A percentile compares a stretch with the other conserved stretches of the same genome.
These are phyloP conservation scores for Elaphomyces granulatus DNA, from an alignment of 495 filamentous ascomycete species.

Conservation along the genomic window DNA sequence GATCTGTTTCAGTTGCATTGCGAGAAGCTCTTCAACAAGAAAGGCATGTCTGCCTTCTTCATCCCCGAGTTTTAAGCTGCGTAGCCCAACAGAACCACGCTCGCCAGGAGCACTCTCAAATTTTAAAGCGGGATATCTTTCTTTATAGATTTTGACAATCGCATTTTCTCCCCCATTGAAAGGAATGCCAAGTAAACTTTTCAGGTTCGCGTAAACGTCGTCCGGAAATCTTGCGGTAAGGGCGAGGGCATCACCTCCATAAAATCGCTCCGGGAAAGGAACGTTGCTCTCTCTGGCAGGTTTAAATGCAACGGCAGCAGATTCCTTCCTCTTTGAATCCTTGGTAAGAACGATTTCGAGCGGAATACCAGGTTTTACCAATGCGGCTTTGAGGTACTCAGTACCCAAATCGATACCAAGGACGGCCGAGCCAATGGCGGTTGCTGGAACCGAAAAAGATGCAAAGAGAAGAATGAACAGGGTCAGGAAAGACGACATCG, in stretches of 20 bases:
- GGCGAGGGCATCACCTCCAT: slow-evolving; percentile 81
- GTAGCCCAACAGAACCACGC: slow-evolving; percentile 60
- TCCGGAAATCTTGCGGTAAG: slow-evolving; percentile 76
- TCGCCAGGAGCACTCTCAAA: slow-evolving; percentile 31
- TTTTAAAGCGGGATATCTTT: slow-evolving; percentile 51
- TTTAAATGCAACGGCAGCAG: slow-evolving; percentile 86
- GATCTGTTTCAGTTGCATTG: slow-evolving; percentile 90
- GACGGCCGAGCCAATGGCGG: slow-evolving; percentile 54
- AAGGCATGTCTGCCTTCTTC: slow-evolving; percentile 55
- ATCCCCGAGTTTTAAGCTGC: slow-evolving; percentile 53
- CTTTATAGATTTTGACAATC: slow-evolving; percentile 49
- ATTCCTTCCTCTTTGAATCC: slow-evolving; percentile 93
- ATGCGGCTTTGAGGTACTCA: slow-evolving; percentile 89
- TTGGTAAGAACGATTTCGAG: slow-evolving; percentile 98
- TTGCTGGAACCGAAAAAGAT: slow-evolving; percentile 43
- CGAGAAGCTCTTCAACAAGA: slow-evolving; percentile 81
- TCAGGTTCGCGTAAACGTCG: slow-evolving; percentile 90
- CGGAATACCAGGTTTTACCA: slow-evolving; percentile 95
- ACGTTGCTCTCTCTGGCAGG: slow-evolving; percentile 45
- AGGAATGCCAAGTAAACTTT: slow-evolving; percentile 63
- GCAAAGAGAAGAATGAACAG: slow-evolving; percentile 40
- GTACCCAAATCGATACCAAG: slow-evolving; percentile 91
- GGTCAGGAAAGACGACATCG: slow-evolving; percentile 22
- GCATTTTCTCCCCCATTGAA: slow-evolving; percentile 38
- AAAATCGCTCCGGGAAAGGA: slow-evolving; percentile 72